Conservation (phyloP, 306 rosid genomes). For the Rosa lucieae region DNA sequence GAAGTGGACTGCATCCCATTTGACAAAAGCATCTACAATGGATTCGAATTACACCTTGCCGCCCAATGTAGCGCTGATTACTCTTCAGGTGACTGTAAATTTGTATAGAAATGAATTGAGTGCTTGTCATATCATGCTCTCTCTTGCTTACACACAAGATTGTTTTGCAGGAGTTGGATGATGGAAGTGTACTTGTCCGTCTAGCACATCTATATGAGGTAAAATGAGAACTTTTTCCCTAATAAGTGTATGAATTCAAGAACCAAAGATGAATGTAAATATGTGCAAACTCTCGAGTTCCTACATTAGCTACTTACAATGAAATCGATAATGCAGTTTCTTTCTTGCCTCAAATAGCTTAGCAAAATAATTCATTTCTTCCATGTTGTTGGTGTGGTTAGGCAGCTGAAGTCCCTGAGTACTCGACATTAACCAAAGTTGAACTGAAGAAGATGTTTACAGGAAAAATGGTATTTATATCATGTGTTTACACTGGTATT, state of each 20-base stretch:
- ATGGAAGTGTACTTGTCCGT: neutral
- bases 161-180: conserved; percentile 62
- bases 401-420: conserved; percentile 63
- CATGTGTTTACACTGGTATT: neutral
- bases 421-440: conserved; percentile 57
- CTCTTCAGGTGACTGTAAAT: conserved; percentile 64
- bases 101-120: neutral
- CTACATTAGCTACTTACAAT: neutral
- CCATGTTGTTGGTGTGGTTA: conserved; percentile 23
- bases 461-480: conserved; percentile 47
- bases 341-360: neutral
- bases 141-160: conserved; percentile 15
- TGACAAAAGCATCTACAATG: conserved; percentile 49
- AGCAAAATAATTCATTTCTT: neutral
- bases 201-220: too few relatives aligned
- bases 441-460: conserved; percentile 73
- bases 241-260: neutral
- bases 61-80: conserved; percentile 71
- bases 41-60: conserved; percentile 71
- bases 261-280: neutral
- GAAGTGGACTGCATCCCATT: conserved; percentile 63
- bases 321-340: neutral
- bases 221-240: neutral
- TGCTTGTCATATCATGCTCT: neutral
- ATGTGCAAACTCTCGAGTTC: neutral